Conservation (phyloP, 2,329 filamentous ascomycete species). For the Fusarium denticulatum region DNA sequence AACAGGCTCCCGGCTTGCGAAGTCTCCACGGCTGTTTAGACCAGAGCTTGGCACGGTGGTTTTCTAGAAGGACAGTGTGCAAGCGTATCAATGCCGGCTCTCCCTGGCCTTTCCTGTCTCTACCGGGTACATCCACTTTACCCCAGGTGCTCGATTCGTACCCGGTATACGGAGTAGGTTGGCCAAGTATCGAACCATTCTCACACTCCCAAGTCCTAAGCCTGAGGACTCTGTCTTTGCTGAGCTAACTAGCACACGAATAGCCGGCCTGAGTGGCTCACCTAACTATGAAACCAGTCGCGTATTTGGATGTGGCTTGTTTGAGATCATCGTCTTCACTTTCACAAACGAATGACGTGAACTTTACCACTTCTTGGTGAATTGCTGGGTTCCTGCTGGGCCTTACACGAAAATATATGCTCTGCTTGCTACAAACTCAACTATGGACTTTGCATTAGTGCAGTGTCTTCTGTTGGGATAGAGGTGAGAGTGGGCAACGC, state of each 20-base stretch:
- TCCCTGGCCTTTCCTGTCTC: slow-evolving; percentile 29
- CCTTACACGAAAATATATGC: slow-evolving; percentile 7
- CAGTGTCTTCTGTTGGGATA: neutral
- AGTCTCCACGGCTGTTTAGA: slow-evolving; percentile 11
- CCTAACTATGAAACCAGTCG: slow-evolving; percentile 44
- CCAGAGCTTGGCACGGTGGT: slow-evolving; percentile 19
- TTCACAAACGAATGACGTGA: slow-evolving; percentile 13
- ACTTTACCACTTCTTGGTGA: slow-evolving; percentile 8
- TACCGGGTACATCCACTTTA: slow-evolving; percentile 40
- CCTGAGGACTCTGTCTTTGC: slow-evolving; percentile 5
- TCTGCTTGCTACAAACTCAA: slow-evolving; percentile 12
- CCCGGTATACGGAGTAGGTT: slow-evolving; percentile 27
- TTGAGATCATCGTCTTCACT: slow-evolving; percentile 21
- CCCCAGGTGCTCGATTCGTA: slow-evolving; percentile 41
- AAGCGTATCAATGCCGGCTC: slow-evolving; percentile 33
- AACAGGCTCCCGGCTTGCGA: slow-evolving; percentile 27
- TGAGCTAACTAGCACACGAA: slow-evolving; percentile 22
- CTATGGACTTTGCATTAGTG: slow-evolving; percentile 1
- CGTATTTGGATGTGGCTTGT: slow-evolving; percentile 30
- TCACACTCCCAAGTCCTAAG: slow-evolving; percentile 24
- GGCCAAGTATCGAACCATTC: slow-evolving; percentile 38
- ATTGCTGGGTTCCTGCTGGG: neutral
- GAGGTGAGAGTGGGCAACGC: neutral
- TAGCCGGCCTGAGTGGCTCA: slow-evolving; percentile 34
- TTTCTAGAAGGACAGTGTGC: slow-evolving; percentile 39